A percentile compares a stretch with the other conserved stretches of the same genome.
Evolutionary conservation across 176 grass and related monocot genomes (phyloP).

Genomic region (Urochloa ruziziensis): DNA sequence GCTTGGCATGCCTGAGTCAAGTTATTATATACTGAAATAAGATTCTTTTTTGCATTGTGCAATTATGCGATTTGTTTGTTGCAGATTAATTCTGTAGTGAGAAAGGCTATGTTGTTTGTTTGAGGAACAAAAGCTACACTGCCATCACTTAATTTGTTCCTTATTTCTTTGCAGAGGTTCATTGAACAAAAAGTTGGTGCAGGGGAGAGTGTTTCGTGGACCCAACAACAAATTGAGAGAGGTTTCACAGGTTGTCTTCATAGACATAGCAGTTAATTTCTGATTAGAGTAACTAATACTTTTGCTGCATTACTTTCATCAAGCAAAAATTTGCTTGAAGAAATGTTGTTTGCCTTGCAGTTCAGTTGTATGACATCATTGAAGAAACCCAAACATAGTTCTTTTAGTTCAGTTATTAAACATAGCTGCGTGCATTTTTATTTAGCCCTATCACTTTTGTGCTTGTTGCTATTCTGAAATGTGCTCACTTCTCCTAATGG

Average conservation of each 20-base stretch:
- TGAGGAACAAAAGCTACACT: background rate
- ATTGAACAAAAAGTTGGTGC: conserved; percentile 48
- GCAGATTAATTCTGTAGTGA: background rate
- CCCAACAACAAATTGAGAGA: conserved; percentile 47
- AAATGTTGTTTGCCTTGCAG: background rate
- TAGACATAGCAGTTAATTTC: background rate
- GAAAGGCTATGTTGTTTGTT: background rate
- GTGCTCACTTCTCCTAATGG: background rate
- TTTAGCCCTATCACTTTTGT: background rate
- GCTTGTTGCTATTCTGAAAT: background rate
- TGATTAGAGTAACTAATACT: background rate
- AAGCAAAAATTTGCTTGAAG: background rate
- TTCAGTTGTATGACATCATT: background rate
- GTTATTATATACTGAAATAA: background rate
- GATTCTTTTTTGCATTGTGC: conserved; percentile 7
- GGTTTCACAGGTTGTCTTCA: conserved; percentile 51
- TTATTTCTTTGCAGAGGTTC: conserved; percentile 38
- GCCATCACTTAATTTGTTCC: background rate
- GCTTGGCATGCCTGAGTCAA: background rate
- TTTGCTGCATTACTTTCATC: background rate
- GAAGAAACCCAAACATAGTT: background rate
- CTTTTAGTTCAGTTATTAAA: background rate
- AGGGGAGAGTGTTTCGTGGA: conserved; percentile 38
- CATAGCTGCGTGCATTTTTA: background rate
- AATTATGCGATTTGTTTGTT: background rate